Conservation (phyloP, 192 early-diverging fungal genomes). For the Umbelopsis isabellina region DNA sequence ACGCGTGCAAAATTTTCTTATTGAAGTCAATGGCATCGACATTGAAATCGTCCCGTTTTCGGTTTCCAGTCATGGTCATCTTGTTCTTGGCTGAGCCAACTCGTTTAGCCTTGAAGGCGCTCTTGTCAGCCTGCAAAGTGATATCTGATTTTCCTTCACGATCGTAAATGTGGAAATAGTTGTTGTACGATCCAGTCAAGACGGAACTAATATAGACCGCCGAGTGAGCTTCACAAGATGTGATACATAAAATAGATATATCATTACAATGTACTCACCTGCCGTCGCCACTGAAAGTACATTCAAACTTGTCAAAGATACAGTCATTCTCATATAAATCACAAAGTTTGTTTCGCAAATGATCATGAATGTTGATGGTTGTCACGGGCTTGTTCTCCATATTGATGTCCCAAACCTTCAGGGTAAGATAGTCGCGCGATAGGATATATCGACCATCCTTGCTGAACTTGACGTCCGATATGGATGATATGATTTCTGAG, state of each 20-base stretch:
- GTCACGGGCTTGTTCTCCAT: conserved; percentile 93
- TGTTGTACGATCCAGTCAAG: conserved; percentile 97
- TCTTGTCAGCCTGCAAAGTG: conserved; percentile 95
- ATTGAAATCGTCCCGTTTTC: conserved; percentile 61
- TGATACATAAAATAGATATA: neutral
- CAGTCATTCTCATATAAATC: conserved; percentile 99
- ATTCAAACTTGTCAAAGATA: conserved; percentile 99
- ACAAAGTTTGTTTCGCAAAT: conserved; percentile 92
- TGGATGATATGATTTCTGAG: conserved; percentile 98
- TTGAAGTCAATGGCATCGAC: conserved; percentile 80
- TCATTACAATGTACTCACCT: conserved; percentile 57
- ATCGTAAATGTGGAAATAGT: conserved; percentile 97
- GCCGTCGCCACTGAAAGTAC: conserved; percentile 93
- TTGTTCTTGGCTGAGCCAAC: conserved; percentile 74
- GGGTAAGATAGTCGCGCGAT: conserved; percentile 93
- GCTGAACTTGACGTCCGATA: conserved; percentile 96
- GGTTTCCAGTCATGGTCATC: conserved; percentile 49
- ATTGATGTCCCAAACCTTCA: conserved; percentile 98
- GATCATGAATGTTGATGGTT: conserved; percentile 95
- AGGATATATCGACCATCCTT: conserved; percentile 95
- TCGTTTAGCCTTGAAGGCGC: conserved; percentile 94
- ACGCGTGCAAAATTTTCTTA: conserved; percentile 92
- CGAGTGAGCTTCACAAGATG: neutral
- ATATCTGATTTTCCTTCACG: conserved; percentile 75
- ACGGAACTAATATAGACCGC: conserved; percentile 57